Evolutionary conservation across 768 basidiomycete genomes (phyloP).

Genomic region (Tricholomella constricta): DNA sequence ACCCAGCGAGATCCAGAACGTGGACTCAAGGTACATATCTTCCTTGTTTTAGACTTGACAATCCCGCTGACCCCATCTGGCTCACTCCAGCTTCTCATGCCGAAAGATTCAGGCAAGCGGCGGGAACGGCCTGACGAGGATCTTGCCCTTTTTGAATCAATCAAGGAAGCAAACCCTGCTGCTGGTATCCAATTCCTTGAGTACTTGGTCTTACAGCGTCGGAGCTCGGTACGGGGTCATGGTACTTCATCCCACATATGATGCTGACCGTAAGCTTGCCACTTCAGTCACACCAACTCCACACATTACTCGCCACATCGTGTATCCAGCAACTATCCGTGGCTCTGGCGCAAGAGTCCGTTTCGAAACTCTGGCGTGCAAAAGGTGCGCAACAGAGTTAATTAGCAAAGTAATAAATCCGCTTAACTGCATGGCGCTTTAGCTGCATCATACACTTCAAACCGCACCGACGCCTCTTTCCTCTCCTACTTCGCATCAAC

Average conservation of each 20-base stretch:
- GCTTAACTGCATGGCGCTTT: neutral
- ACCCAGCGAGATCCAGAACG: conserved; percentile 65
- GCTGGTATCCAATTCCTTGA: conserved; percentile 79
- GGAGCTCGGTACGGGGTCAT: conserved; percentile 49
- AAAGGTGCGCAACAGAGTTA: conserved; percentile 43
- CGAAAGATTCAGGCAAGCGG: conserved; percentile 55
- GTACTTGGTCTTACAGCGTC: conserved; percentile 72
- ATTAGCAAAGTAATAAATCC: conserved; percentile 2
- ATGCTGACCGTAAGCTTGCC: conserved; percentile 1
- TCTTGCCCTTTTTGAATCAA: conserved; percentile 52
- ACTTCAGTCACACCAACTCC: conserved; percentile 58
- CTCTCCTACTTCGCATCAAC: conserved; percentile 80
- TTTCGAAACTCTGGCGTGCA: conserved; percentile 68
- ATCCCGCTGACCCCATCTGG: neutral
- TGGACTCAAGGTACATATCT: conserved; percentile 63
- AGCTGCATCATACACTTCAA: conserved; percentile 45
- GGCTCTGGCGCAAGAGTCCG: conserved; percentile 49
- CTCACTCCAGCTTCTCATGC: conserved; percentile 57
- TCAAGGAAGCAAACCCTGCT: conserved; percentile 54
- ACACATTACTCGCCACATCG: conserved; percentile 61
- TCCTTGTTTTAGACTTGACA: too few relatives aligned
- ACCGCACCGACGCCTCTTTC: conserved; percentile 46
- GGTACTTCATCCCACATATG: neutral
- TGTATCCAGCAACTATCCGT: conserved; percentile 58
- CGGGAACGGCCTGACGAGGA: conserved; percentile 66